phyloP scores from a whole-genome alignment of 306 rosid species.

The Begonia loranthoides region DNA sequence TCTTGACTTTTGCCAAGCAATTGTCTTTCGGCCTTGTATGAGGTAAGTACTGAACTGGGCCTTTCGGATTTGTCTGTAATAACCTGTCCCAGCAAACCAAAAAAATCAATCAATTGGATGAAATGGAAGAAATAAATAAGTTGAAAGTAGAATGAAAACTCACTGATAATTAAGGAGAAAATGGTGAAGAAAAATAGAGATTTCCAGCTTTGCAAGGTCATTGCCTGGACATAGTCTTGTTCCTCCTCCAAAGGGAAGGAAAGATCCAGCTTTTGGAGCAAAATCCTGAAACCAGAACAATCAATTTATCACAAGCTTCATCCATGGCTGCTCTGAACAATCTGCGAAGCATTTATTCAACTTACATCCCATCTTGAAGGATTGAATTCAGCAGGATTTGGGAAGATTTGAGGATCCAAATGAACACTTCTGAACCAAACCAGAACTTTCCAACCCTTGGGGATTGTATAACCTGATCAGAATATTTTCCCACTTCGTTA shows the following conservation, averaged over 20 bases:
- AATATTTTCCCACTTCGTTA: not conserved
- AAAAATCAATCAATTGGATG: too few relatives aligned
- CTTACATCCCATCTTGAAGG: constrained; percentile 50
- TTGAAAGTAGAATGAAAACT: constrained; percentile 6
- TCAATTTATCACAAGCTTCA: too few relatives aligned
- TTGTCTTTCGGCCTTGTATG: constrained; percentile 67
- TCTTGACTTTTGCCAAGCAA: constrained; percentile 51
- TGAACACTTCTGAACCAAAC: constrained; percentile 28
- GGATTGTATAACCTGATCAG: constrained; percentile 31
- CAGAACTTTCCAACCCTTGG: constrained; percentile 38
- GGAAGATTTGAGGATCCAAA: constrained; percentile 16
- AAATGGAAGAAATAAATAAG: too few relatives aligned
- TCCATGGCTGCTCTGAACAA: too few relatives aligned
- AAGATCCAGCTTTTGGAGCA: constrained; percentile 17
- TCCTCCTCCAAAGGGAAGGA: constrained; percentile 46
- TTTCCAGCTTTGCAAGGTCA: constrained; percentile 38
- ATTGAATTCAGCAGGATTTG: constrained; percentile 27
- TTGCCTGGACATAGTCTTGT: constrained; percentile 31
- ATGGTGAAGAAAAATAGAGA: constrained; percentile 28
- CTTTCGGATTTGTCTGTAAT: constrained; percentile 29
- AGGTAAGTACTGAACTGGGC: constrained; percentile 46
- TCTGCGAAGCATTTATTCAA: not conserved
- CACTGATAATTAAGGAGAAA: constrained; percentile 41
- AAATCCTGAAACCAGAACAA: constrained; percentile 6
- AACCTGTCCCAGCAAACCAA: constrained; percentile 32